Base-by-base conservation (phyloP, 2,329 filamentous ascomycete genomes). In the Aspergillus amoenus region DNA sequence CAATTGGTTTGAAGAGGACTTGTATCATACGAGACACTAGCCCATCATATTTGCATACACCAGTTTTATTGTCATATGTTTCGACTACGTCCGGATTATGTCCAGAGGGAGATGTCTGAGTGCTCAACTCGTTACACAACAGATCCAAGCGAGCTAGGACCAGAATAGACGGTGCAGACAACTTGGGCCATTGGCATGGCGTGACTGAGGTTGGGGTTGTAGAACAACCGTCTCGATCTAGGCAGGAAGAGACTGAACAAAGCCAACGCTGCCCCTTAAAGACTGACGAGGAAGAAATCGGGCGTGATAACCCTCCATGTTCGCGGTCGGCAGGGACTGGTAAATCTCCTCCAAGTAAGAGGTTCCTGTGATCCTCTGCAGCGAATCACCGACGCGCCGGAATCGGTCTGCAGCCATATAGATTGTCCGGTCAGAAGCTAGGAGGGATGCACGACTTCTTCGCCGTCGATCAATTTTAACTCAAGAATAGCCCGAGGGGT, bases 311-410 rank as follows among this genome's bases (percentile, higher is more conserved):
- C 24, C 32, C 32, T n/a, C 13, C 15, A 39, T 40, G 13, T 17
- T n/a, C 51, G 40, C 9, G 51, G 22, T 53, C 37, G 43, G 51
- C 32, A 53, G 17, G 15, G n/a, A 30, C 30, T 5, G n/a, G 15
- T 41, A 52, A 52, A 52, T 44, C 50, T 45, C 39, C 50, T 44
- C 46, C 54, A 52, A 17, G 37, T 17, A n/a, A 18, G 55, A 11
- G 22, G 22, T 47, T 56, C 32, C 13, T 24, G 32, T 46, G 9
- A 11, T 40, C n/a, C 27, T 30, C 4, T 47, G 27, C 21, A 47
- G 39, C 37, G 30, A 39, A 43, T 51, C 44, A 49, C 13, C 39
- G 43, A 47, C 8, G 48, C 12, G 44, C 43, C 49, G 43, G 18
- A 43, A 57, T 49, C 44, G 37, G 37, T 45, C 21, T 44, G 44